Conservation (phyloP, 164 flowering plant species). For the Paratinospora sagittata region DNA sequence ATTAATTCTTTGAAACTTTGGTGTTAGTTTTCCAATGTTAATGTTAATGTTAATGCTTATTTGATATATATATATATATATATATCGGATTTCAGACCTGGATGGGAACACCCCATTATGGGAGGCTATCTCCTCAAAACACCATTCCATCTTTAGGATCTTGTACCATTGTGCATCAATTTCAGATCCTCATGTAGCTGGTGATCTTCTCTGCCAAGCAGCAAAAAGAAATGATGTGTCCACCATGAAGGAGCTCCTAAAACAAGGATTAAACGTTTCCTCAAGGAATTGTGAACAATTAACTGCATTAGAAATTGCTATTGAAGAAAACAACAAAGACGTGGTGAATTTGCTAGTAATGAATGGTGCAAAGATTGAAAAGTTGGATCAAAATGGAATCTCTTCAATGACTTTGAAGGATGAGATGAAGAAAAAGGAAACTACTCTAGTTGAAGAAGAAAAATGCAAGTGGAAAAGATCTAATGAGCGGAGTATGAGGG, state of each 20-base stretch:
- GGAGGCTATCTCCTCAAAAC: slow-evolving; percentile 65
- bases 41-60: background rate
- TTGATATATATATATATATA: too few species aligned
- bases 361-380: slow-evolving; percentile 51
- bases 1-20: background rate
- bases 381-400: slow-evolving; percentile 16
- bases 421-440: slow-evolving; percentile 45
- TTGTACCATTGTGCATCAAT: slow-evolving; percentile 52
- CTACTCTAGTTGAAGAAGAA: slow-evolving; percentile 26
- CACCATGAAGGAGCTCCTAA: slow-evolving; percentile 60
- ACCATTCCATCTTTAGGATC: slow-evolving; percentile 56
- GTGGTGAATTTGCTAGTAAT: slow-evolving; percentile 56
- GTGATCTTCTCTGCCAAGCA: slow-evolving; percentile 73
- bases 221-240: slow-evolving; percentile 53
- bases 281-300: slow-evolving; percentile 44
- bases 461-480: slow-evolving; percentile 7
- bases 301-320: slow-evolving; percentile 60
- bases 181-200: slow-evolving; percentile 51
- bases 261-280: slow-evolving; percentile 51
- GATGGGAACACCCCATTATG: slow-evolving; percentile 77
- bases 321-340: slow-evolving; percentile 44
- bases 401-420: slow-evolving; percentile 24
- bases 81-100: slow-evolving; percentile 48
- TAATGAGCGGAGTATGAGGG: slow-evolving; percentile 28
- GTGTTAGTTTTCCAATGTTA: background rate